A percentile compares a stretch with the other conserved stretches of the same genome.
Evolutionary conservation across 192 early-diverging fungal species (phyloP).

Genomic region (Gryganskiella cystojenkinii): DNA sequence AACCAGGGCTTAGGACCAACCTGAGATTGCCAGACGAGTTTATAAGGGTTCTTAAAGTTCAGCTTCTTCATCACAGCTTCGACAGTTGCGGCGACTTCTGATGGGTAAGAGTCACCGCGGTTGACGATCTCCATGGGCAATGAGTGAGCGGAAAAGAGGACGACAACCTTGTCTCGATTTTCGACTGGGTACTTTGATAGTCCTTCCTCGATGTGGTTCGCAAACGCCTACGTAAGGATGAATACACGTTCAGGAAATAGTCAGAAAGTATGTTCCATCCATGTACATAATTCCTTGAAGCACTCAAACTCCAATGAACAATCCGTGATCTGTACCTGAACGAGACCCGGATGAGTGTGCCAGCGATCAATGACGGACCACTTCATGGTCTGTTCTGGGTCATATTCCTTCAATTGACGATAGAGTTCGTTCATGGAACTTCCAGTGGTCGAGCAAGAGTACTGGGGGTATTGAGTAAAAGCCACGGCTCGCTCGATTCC

Average conservation of each 20-base stretch:
- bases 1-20: constrained; percentile 95
- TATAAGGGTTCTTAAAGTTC: constrained; percentile 81
- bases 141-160: constrained; percentile 97
- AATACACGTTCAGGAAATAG: not conserved
- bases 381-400: constrained; percentile 73
- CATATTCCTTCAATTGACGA: constrained; percentile 65
- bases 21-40: constrained; percentile 95
- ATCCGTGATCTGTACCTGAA: constrained; percentile 74
- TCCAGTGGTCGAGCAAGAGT: constrained; percentile 95
- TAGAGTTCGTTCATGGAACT: constrained; percentile 92
- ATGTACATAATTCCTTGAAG: no score
- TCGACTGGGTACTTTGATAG: constrained; percentile 72
- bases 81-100: constrained; percentile 89
- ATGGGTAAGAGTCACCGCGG: constrained; percentile 89
- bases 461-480: constrained; percentile 96
- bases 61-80: constrained; percentile 83
- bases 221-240: constrained; percentile 67
- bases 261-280: not conserved
- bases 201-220: constrained; percentile 76
- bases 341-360: constrained; percentile 87
- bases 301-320: no score
- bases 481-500: constrained; percentile 88
- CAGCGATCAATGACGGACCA: constrained; percentile 99
- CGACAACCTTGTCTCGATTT: constrained; percentile 76
- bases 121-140: constrained; percentile 94